Evolutionary conservation across 2,329 filamentous ascomycete species (phyloP), one percentile per base, ranked within the genome.

Genomic region (Neurospora sp.): DNA sequence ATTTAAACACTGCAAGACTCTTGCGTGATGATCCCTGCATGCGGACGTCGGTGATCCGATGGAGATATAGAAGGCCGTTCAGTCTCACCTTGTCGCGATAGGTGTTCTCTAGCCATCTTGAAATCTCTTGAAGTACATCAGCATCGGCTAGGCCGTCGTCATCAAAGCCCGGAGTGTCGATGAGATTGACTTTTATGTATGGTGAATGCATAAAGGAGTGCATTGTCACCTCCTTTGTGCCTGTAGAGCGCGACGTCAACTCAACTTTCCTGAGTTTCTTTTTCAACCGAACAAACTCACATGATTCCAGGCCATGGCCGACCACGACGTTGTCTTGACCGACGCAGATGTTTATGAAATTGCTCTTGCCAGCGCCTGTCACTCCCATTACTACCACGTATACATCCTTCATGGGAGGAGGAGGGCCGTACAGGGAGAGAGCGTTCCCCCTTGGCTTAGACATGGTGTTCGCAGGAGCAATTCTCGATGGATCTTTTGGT

Each of bases 11-110:
- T n/a, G 52, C 12, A n/a, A 71, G 68, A 11, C 67, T 72, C 39
- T 43, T 65, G n/a, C 40, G 38, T 10, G 38, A 57, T 17, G 68
- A 62, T 11, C 70, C 67, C 8, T 65, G 39, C 33, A 88, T 86
- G 0, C 85, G 85, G 77, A 82, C 83, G 72, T 88, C 86, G 72
- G 86, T 81, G 71, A 87, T 86, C 0, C 82, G 78, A 71, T 86
- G 87, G 37, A 87, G 71, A 73, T 87, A 87, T 0, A 82, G 82
- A 0, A 72, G 66, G 15, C 69, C 71, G 11, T 67, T 46, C 28
- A 72, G 69, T 33, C 62, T 39, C 23, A 70, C 33, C 10, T 67
- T 19, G 23, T 12, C 23, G 36, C 68, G 33, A 37, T 72, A 70
- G 8, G 69, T 37, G 5, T 19, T 37, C n/a, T 67, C 39, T 15